Conservation (phyloP, 1,139 yeast genomes). For the Pichia sp. region DNA sequence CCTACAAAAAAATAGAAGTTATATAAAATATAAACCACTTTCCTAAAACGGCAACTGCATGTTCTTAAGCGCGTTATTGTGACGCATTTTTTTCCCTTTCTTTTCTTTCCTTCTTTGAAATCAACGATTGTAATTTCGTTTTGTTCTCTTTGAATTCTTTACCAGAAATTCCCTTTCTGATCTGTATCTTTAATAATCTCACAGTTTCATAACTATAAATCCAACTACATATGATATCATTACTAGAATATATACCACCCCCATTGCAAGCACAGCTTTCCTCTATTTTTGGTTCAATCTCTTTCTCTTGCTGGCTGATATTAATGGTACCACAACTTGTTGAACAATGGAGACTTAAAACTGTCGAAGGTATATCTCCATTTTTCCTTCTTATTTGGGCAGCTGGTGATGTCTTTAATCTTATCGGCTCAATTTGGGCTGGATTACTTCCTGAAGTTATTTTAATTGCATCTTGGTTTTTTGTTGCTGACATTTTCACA, state of each 20-base stretch:
- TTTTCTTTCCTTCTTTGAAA: too few relatives aligned
- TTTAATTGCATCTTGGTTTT: constrained; percentile 67
- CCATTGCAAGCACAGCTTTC: constrained; percentile 40
- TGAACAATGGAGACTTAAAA: constrained; percentile 73
- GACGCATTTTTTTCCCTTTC: too few relatives aligned
- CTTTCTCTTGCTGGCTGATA: constrained; percentile 77
- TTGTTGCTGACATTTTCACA: constrained; percentile 61
- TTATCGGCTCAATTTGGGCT: constrained; percentile 69
- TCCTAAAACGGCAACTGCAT: too few relatives aligned
- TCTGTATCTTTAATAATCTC: too few relatives aligned
- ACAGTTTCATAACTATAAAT: too few relatives aligned
- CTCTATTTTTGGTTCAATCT: constrained; percentile 63
- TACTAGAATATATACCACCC: neutral
- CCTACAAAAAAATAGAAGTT: too few relatives aligned
- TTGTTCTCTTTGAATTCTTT: too few relatives aligned
- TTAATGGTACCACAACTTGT: constrained; percentile 70
- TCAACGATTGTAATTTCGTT: too few relatives aligned
- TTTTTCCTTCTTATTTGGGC: constrained; percentile 69
- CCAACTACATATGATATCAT: neutral
- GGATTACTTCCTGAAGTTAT: constrained; percentile 63
- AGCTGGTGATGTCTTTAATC: constrained; percentile 63
- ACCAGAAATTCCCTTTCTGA: too few relatives aligned
- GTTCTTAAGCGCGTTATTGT: too few relatives aligned
- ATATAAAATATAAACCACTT: too few relatives aligned
- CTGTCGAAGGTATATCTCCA: constrained; percentile 74